Conservation (phyloP, 2,329 filamentous ascomycete genomes). For the Talaromyces marneffei region DNA sequence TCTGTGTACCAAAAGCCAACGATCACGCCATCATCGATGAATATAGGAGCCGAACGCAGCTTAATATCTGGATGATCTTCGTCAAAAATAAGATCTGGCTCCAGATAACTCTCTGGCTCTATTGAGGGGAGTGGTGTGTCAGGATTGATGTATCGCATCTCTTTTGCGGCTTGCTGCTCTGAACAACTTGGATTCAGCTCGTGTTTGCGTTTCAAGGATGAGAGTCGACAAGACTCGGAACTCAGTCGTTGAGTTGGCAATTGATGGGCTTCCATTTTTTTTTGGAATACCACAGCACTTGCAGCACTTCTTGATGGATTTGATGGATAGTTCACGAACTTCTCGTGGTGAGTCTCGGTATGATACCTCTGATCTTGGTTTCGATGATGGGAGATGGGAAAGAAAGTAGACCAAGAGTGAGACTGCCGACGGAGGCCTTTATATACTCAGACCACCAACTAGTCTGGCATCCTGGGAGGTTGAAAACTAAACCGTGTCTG, state of each 20-base stretch:
- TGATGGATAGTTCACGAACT: slow-evolving; percentile 6
- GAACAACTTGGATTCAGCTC: slow-evolving; percentile 1
- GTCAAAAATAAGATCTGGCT: slow-evolving; percentile 2
- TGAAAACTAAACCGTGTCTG: background rate
- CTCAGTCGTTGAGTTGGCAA: background rate
- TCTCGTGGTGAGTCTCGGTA: background rate
- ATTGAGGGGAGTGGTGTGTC: background rate
- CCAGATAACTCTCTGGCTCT: slow-evolving; percentile 3
- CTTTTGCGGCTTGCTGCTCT: background rate
- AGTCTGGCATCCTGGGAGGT: background rate
- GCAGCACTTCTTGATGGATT: slow-evolving; percentile 4
- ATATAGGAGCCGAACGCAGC: background rate
- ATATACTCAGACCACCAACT: background rate
- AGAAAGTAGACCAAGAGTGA: slow-evolving; percentile 2
- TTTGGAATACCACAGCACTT: slow-evolving; percentile 2
- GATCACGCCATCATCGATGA: background rate
- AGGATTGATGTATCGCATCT: slow-evolving; percentile 1
- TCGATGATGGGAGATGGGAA: background rate
- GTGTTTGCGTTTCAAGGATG: background rate
- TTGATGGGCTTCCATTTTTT: slow-evolving; percentile 7
- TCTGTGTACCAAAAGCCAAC: slow-evolving; percentile 4
- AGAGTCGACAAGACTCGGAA: background rate
- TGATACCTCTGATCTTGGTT: background rate
- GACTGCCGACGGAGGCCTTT: background rate
- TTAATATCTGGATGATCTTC: background rate